phyloP scores from a whole-genome alignment of 495 filamentous ascomycete genomes.

The Xylaria acuta region DNA sequence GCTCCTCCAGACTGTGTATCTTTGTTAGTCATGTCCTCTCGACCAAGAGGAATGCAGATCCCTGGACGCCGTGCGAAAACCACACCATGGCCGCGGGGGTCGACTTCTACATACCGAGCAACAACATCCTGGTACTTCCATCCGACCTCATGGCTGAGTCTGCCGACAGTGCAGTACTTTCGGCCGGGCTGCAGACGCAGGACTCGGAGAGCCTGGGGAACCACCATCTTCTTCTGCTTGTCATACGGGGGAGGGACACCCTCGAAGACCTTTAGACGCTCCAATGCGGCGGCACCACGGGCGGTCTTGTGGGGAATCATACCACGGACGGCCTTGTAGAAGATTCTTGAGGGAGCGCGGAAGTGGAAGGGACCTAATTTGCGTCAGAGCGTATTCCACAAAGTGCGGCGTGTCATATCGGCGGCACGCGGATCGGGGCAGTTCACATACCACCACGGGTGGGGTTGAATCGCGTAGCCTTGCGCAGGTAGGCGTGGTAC shows the following conservation, averaged over 20 bases:
- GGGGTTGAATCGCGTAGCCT: conserved; percentile 99
- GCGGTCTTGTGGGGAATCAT: conserved; percentile 99
- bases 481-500: conserved; percentile 99
- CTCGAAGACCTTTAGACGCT: conserved; percentile 99
- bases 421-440: conserved; percentile 25
- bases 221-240: conserved; percentile 99
- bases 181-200: conserved; percentile 95
- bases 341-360: conserved; percentile 96
- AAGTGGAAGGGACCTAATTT: conserved; percentile 94
- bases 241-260: conserved; percentile 98
- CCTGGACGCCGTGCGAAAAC: not conserved
- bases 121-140: conserved; percentile 99
- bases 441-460: conserved; percentile 84
- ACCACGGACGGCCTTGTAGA: conserved; percentile 99
- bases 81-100: not conserved
- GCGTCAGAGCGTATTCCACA: conserved; percentile 46
- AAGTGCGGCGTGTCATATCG: conserved; percentile 19
- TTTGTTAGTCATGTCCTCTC: conserved; percentile 43
- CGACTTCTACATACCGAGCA: conserved; percentile 72
- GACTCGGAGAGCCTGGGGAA: conserved; percentile 95
- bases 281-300: conserved; percentile 92
- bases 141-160: conserved; percentile 97
- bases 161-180: conserved; percentile 99
- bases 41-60: conserved; percentile 28
- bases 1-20: conserved; percentile 86